Conservation (phyloP, 73 alveolate species). For the Paramecium biaurelia region DNA sequence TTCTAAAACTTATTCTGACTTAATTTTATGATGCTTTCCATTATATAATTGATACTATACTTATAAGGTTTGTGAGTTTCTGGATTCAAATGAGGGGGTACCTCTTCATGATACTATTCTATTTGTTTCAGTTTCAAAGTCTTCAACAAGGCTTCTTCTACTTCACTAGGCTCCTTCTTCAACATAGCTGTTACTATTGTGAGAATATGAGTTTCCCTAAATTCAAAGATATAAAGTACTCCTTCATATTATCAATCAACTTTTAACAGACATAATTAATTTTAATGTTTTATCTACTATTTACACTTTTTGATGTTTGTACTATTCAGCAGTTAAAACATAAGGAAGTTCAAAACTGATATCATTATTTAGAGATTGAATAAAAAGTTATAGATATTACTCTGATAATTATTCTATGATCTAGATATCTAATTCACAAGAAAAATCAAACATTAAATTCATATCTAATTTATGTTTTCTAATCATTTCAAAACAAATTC, state of each 20-base stretch:
- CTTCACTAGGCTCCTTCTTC: conserved; percentile 80
- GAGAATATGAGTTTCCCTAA: conserved; percentile 60
- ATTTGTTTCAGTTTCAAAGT: conserved; percentile 71
- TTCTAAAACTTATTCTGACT: conserved; percentile 91
- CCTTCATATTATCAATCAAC: conserved; percentile 55
- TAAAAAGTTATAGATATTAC: conserved; percentile 84
- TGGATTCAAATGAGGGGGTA: conserved; percentile 88
- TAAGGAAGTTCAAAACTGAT: conserved; percentile 57
- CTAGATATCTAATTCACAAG: conserved; percentile 79
- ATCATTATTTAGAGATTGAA: conserved; percentile 86
- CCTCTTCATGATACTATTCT: conserved; percentile 72
- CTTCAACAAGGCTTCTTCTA: conserved; percentile 73
- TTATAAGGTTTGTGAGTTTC: conserved; percentile 28
- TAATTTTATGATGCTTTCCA: conserved; percentile 74
- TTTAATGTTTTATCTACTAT: conserved; percentile 53
- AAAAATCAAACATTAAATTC: conserved; percentile 92
- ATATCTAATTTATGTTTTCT: conserved; percentile 92
- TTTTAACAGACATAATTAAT: conserved; percentile 49
- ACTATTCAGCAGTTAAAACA: conserved; percentile 42
- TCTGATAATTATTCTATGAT: conserved; percentile 80
- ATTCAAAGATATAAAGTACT: neutral
- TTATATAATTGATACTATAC: neutral
- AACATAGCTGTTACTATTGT: conserved; percentile 80
- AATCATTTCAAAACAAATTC: conserved; percentile 80
- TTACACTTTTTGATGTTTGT: conserved; percentile 35